phyloP scores from a whole-genome alignment of 2,329 filamentous ascomycete species.

The Rutstroemia sp. region DNA sequence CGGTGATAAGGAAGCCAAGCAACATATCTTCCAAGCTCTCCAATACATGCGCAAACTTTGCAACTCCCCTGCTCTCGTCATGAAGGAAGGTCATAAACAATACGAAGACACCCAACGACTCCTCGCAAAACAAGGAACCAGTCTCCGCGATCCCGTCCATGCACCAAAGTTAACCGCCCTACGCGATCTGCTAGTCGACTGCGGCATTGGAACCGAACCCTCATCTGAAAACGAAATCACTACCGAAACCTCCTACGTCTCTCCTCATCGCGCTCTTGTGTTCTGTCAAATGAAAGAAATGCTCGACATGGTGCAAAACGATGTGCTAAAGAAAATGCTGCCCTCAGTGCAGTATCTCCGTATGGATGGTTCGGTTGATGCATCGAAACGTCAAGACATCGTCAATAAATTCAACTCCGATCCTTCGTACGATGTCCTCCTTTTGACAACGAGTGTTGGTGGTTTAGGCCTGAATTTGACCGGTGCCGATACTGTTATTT shows the following conservation, averaged over 20 bases:
- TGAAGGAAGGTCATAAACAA: conserved; percentile 87
- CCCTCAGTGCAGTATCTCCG: conserved; percentile 88
- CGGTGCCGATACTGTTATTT: conserved; percentile 96
- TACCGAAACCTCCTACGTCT: conserved; percentile 70
- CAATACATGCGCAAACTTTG: conserved; percentile 99
- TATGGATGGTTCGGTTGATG: conserved; percentile 89
- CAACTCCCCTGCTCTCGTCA: conserved; percentile 92
- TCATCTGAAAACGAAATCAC: conserved; percentile 44
- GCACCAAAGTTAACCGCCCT: conserved; percentile 90
- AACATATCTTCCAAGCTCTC: conserved; percentile 97
- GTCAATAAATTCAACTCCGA: conserved; percentile 99
- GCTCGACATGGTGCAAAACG: conserved; percentile 97
- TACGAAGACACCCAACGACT: conserved; percentile 83
- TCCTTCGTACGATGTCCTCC: conserved; percentile 87
- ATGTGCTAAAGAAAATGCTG: conserved; percentile 84
- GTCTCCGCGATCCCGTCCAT: conserved; percentile 76
- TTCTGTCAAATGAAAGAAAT: conserved; percentile 99
- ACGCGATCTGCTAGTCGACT: conserved; percentile 92
- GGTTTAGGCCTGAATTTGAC: conserved; percentile 92
- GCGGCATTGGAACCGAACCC: conserved; percentile 76
- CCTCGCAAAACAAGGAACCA: conserved; percentile 70
- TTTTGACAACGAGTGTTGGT: conserved; percentile 91
- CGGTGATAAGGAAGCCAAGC: conserved; percentile 87
- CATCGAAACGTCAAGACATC: conserved; percentile 89
- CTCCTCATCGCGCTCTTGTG: conserved; percentile 88